These are phyloP conservation scores for Eucalyptus melliodora DNA, from an alignment of 345 rosid genomes.

Conservation along the genomic window DNA sequence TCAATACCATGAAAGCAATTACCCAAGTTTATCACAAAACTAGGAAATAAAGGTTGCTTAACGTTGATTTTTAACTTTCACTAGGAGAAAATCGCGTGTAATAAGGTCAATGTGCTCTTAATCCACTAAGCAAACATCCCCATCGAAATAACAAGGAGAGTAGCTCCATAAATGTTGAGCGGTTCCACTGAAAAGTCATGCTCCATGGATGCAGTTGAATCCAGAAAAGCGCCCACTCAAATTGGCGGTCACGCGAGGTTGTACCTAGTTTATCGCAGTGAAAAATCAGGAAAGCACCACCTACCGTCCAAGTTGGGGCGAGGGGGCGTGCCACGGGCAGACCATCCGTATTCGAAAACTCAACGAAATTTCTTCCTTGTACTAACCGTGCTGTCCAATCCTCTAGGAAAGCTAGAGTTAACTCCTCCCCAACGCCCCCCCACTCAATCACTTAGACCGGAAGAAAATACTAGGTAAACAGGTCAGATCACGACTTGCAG, in stretches of 20 bases:
- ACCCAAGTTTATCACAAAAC: too few relatives aligned
- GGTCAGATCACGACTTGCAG: rapidly evolving
- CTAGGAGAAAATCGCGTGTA: neutral
- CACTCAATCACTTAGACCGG: too few relatives aligned
- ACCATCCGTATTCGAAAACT: too few relatives aligned
- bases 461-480: too few relatives aligned
- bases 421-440: too few relatives aligned
- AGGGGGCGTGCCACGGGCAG: too few relatives aligned
- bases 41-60: too few relatives aligned
- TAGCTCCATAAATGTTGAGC: rapidly evolving
- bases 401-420: too few relatives aligned
- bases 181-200: rapidly evolving
- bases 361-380: too few relatives aligned
- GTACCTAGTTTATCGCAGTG: rapidly evolving
- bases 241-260: rapidly evolving
- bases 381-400: too few relatives aligned
- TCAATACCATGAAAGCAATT: too few relatives aligned
- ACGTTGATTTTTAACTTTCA: neutral
- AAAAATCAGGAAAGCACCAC: neutral
- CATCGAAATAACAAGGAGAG: neutral
- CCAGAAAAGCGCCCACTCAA: neutral
- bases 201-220: neutral
- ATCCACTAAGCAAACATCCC: neutral
- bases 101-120: neutral
- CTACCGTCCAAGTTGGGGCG: neutral